Conservation (phyloP, 768 basidiomycete genomes). For the Phaeotremella fagi region DNA sequence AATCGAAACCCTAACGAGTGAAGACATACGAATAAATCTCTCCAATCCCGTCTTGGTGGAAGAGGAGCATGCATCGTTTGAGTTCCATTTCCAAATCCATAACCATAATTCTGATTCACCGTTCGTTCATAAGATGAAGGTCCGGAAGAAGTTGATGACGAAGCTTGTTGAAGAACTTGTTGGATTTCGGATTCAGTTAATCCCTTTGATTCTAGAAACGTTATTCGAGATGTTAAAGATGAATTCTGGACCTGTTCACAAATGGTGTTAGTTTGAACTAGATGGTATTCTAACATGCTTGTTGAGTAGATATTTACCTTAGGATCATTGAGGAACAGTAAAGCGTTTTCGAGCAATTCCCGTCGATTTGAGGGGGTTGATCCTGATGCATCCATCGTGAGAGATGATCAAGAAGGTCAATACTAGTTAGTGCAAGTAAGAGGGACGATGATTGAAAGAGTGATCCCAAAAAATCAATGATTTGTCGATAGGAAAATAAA, state of each 20-base stretch:
- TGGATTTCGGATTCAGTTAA: constrained; percentile 79
- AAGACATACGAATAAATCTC: constrained; percentile 84
- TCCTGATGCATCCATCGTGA: not conserved
- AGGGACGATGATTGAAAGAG: too few species aligned
- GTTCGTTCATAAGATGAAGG: constrained; percentile 3
- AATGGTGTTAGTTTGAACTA: too few species aligned
- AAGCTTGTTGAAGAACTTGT: constrained; percentile 62
- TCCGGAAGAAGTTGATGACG: not conserved
- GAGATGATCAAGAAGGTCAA: too few species aligned
- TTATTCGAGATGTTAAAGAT: constrained; percentile 73
- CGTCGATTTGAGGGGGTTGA: constrained; percentile 49
- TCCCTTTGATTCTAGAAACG: constrained; percentile 95
- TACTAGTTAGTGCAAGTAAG: too few species aligned
- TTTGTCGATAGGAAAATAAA: too few species aligned
- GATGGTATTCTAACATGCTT: too few species aligned
- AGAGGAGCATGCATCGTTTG: constrained; percentile 46
- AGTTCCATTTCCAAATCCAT: too few species aligned
- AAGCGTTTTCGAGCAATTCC: constrained; percentile 74
- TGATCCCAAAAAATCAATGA: too few species aligned
- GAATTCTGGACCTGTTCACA: constrained; percentile 64
- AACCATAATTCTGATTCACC: constrained; percentile 16
- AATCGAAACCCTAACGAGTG: not conserved
- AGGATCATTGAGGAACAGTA: constrained; percentile 77
- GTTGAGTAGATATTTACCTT: constrained; percentile 55
- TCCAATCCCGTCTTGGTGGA: constrained; percentile 76